Evolutionary conservation across 192 early-diverging fungal species (phyloP).

Genomic region (Rhizophlyctis rosea): DNA sequence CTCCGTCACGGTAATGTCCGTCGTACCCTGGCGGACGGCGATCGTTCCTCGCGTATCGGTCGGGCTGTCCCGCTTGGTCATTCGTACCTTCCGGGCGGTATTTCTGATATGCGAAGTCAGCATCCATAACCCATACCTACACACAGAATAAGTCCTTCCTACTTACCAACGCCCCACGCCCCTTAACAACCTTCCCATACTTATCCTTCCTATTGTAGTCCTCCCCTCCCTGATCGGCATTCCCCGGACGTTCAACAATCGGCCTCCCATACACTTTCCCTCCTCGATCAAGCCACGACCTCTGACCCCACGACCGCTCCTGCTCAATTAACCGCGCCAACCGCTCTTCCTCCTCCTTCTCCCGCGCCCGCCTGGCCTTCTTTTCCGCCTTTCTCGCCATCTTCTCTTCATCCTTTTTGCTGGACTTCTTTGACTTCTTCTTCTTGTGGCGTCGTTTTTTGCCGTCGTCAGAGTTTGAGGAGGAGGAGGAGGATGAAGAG

Average conservation of each 20-base stretch:
- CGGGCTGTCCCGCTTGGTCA: too few relatives aligned
- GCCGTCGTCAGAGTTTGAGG: slow-evolving; percentile 30
- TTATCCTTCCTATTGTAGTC: slow-evolving; percentile 14
- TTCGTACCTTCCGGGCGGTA: too few relatives aligned
- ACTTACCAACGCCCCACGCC: slow-evolving; percentile 34
- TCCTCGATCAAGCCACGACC: slow-evolving; percentile 3
- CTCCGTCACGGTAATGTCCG: too few relatives aligned
- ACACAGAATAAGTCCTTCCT: too few relatives aligned
- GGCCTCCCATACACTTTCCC: not conserved
- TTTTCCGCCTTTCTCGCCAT: too few relatives aligned
- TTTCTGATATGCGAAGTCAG: too few relatives aligned
- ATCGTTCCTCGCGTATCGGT: too few relatives aligned
- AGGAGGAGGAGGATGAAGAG: slow-evolving; percentile 19
- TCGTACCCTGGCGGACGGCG: too few relatives aligned
- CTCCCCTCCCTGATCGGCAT: not conserved
- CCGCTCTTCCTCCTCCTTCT: not conserved
- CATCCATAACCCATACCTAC: too few relatives aligned
- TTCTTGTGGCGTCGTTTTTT: slow-evolving; percentile 36
- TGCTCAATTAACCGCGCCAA: not conserved
- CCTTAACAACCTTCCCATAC: slow-evolving; percentile 36
- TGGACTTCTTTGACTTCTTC: slow-evolving; percentile 36
- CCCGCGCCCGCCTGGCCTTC: slow-evolving; percentile 2
- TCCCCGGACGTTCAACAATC: slow-evolving; percentile 4
- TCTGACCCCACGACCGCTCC: slow-evolving; percentile 13
- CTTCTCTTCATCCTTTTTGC: slow-evolving; percentile 23